Base-by-base conservation (phyloP, 192 early-diverging fungal species). In the Cetraspora pellucida region DNA sequence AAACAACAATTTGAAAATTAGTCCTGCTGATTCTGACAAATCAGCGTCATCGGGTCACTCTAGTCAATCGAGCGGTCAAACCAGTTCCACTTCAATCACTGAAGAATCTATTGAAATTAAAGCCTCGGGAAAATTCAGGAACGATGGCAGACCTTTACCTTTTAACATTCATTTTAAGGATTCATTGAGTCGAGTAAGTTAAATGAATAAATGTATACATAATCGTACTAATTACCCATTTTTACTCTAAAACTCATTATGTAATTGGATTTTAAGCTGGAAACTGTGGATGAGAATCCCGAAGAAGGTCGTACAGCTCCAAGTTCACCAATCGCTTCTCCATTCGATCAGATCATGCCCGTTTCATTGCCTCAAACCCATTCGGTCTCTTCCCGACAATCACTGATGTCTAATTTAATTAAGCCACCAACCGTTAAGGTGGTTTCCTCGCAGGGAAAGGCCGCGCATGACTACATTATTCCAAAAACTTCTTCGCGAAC, bases 51-150 rank as follows among this genome's bases (percentile, higher is more conserved):
- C 66, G 3, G 66, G 66, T 27, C 45, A 68, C 31, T 68, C 66
- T 27, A 68, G 66, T 47, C 44, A 45, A 46, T 49, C 44, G 23
- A 68, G 66, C 17, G 23, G 31, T 68, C 66, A 47, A 68, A 68
- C 66, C 46, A 49, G 2, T 13, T 68, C 66, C 23, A 68, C 66
- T 27, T 23, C 31, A 23, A 44, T 47, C 25, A 46, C 66, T 11
- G 66, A 68, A 49, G 45, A 68, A 25, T 68, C 66, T 68, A 37
- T 68, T 19, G n/a, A 68, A 46, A 27, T 46, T 13, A 68, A 68
- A 25, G 21, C 8, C 23, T 19, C 17, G n/a, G n/a, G 28, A 10
- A 10, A 66, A 45, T 45, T 13, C 10, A 65, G 43, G 4, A 21
- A 44, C 21, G 43, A 44, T 44, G 19, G 63, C 17, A 45, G 43